A percentile compares a stretch with the other conserved stretches of the same genome.
These are phyloP conservation scores for Pseudonectria buxi DNA, from an alignment of 2,329 filamentous ascomycete genomes.

Conservation along the genomic window DNA sequence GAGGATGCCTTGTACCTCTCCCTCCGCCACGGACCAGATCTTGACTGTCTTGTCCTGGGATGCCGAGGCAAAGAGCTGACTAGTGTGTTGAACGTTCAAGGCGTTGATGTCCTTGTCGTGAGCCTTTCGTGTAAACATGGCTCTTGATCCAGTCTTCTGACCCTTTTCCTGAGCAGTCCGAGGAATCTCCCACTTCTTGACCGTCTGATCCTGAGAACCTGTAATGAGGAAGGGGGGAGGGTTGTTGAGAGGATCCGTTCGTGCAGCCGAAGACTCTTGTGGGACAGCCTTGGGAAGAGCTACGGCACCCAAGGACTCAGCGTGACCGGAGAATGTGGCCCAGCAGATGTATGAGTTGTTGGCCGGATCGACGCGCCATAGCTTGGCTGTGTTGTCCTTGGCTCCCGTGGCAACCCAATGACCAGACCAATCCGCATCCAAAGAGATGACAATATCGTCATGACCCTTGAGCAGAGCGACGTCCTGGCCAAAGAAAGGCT, in stretches of 20 bases:
- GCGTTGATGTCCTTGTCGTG: conserved; percentile 99
- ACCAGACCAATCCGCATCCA: conserved; percentile 94
- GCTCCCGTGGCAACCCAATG: conserved; percentile 94
- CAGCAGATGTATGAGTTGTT: conserved; percentile 73
- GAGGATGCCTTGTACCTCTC: conserved; percentile 84
- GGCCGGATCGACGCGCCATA: conserved; percentile 79
- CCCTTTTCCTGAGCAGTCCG: conserved; percentile 39
- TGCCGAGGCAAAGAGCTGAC: conserved; percentile 84
- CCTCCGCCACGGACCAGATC: conserved; percentile 87
- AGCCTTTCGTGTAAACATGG: conserved; percentile 83
- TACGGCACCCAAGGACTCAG: conserved; percentile 88
- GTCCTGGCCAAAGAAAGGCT: conserved; percentile 79
- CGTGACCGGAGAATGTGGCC: conserved; percentile 80
- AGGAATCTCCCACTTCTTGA: conserved; percentile 88
- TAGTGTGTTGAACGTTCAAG: conserved; percentile 68
- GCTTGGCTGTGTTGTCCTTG: conserved; percentile 88
- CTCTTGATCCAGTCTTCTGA: conserved; percentile 52
- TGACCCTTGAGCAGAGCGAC: conserved; percentile 82
- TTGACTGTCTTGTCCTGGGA: conserved; percentile 97
- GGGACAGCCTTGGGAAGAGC: conserved; percentile 69
- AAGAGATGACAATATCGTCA: conserved; percentile 88
- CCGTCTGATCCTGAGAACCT: conserved; percentile 88
- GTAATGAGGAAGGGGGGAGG: conserved; percentile 83
- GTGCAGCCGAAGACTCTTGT: conserved; percentile 60
- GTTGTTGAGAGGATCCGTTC: conserved; percentile 65